These are phyloP conservation scores for Ophiosphaerella herpotricha DNA, from an alignment of 2,329 filamentous ascomycete genomes.

Conservation along the genomic window DNA sequence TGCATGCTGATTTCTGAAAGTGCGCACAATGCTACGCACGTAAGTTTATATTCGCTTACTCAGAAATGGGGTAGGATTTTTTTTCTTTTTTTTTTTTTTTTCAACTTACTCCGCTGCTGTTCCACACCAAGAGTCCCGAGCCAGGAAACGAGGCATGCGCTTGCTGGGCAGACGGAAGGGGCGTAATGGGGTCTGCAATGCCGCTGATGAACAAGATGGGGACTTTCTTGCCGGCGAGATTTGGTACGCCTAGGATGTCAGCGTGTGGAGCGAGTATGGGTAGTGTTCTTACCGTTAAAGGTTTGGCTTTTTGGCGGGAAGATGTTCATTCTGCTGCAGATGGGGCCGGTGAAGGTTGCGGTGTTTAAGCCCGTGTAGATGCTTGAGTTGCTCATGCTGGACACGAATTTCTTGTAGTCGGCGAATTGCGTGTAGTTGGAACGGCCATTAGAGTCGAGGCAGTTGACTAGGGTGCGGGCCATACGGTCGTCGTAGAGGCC, in stretches of 20 bases:
- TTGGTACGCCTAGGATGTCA: conserved; percentile 4
- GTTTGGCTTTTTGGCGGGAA: conserved; percentile 22
- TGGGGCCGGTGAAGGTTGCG: conserved; percentile 7
- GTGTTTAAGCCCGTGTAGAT: conserved; percentile 12
- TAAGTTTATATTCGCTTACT: background rate
- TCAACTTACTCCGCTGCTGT: conserved; percentile 26
- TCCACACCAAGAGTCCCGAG: conserved; percentile 48
- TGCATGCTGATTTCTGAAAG: conserved; percentile 13
- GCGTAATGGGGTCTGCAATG: conserved; percentile 60
- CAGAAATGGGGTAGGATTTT: too few species aligned
- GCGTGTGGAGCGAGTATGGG: too few species aligned
- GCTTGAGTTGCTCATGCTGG: conserved; percentile 2
- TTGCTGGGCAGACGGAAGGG: conserved; percentile 47
- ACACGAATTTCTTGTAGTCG: conserved; percentile 4
- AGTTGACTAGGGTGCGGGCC: conserved; percentile 11
- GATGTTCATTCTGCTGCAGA: conserved; percentile 19
- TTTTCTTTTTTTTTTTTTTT: too few species aligned
- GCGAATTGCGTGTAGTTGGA: conserved; percentile 15
- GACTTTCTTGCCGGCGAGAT: conserved; percentile 4
- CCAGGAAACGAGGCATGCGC: conserved; percentile 44
- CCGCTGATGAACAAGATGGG: conserved; percentile 17
- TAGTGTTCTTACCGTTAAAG: conserved; percentile 15
- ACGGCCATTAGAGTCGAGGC: conserved; percentile 16
- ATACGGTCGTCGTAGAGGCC: conserved; percentile 6
- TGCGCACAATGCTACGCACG: conserved; percentile 12